Percentiles rank a stretch among this genome's conserved stretches.
Evolutionary conservation across 352 stramenopile species (phyloP).

Genomic region (Pythium periplocum): DNA sequence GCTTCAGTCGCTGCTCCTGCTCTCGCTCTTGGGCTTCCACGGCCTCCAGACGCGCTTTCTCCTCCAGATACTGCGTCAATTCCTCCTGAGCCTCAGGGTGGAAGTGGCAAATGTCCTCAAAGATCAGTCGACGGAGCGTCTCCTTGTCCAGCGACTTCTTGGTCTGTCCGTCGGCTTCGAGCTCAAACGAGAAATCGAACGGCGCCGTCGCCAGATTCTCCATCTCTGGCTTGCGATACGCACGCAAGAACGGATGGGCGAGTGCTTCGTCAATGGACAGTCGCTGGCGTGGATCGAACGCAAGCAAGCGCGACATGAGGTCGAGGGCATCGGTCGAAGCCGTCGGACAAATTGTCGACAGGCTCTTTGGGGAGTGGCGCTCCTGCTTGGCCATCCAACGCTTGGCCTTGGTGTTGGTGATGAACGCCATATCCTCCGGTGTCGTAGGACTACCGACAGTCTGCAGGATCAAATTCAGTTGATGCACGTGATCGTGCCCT

Average conservation of each 20-base stretch:
- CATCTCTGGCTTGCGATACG: constrained; percentile 46
- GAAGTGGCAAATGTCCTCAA: constrained; percentile 84
- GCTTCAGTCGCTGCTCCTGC: constrained; percentile 15
- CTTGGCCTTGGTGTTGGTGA: constrained; percentile 81
- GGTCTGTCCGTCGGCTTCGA: constrained; percentile 23
- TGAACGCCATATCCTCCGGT: constrained; percentile 60
- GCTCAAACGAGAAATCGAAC: constrained; percentile 86
- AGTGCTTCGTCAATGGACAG: constrained; percentile 71
- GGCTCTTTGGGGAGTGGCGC: constrained; percentile 42
- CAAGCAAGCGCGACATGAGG: constrained; percentile 80
- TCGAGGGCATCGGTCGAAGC: constrained; percentile 69
- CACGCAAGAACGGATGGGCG: constrained; percentile 68
- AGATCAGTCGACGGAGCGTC: constrained; percentile 72
- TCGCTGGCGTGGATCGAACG: constrained; percentile 85
- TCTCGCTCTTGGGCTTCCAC: constrained; percentile 20
- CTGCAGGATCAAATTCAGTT: constrained; percentile 87
- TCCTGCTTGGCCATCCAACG: constrained; percentile 79
- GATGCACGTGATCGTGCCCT: constrained; percentile 80
- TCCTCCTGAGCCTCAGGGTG: constrained; percentile 65
- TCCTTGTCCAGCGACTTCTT: constrained; percentile 67
- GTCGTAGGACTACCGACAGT: constrained; percentile 56
- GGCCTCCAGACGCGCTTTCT: constrained; percentile 36
- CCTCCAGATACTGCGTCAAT: constrained; percentile 40
- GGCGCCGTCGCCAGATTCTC: constrained; percentile 31
- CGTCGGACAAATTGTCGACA: constrained; percentile 45